A percentile compares a stretch with the other conserved stretches of the same genome.
Evolutionary conservation across 345 rosid genomes (phyloP).

Genomic region (Citrus hindsii): DNA sequence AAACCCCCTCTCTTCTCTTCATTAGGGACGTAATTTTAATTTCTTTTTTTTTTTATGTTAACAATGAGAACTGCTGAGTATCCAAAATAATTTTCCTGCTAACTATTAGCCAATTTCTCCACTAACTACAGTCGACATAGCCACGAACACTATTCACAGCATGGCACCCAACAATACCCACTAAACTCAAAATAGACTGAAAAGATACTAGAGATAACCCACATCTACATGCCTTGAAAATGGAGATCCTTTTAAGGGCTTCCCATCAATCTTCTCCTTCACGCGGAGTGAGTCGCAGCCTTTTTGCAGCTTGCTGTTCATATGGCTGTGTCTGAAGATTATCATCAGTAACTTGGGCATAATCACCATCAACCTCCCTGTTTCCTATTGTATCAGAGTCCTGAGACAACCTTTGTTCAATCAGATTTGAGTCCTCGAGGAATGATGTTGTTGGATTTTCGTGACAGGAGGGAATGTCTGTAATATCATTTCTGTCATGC

Average conservation of each 20-base stretch:
- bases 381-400: constrained; percentile 19
- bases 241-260: constrained; percentile 28
- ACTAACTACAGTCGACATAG: not conserved
- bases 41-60: too few relatives aligned
- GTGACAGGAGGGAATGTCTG: constrained; percentile 4
- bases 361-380: constrained; percentile 8
- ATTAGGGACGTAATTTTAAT: too few relatives aligned
- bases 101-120: not conserved
- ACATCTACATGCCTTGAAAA: constrained; percentile 14
- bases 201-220: not conserved
- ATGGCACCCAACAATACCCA: not conserved
- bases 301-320: constrained; percentile 56
- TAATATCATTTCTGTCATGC: constrained; percentile 13
- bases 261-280: constrained; percentile 26
- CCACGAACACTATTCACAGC: constrained; percentile 23
- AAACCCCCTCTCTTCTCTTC: too few relatives aligned
- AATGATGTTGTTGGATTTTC: constrained; percentile 14
- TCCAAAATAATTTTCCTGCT: constrained; percentile 4
- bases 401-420: constrained; percentile 31
- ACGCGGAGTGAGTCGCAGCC: constrained; percentile 38
- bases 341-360: not conserved
- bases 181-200: not conserved
- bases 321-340: constrained; percentile 20
- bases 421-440: constrained; percentile 19
- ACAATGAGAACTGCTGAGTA: not conserved